Percentiles rank a stretch among this genome's conserved stretches.
These are phyloP conservation scores for Orbilia brochopaga DNA, from an alignment of 2,329 filamentous ascomycete genomes.

Conservation along the genomic window DNA sequence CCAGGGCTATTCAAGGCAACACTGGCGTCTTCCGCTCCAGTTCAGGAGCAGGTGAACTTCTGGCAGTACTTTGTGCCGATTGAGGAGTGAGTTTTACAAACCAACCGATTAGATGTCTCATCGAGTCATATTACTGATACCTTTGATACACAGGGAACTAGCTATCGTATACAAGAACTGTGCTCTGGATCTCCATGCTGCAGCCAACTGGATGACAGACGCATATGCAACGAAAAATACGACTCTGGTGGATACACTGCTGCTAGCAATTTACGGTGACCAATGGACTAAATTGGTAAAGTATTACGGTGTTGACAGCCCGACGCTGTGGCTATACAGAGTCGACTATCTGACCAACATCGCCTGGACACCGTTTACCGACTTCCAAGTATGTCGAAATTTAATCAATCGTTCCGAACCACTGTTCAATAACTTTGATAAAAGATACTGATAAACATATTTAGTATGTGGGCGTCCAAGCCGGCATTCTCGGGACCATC, in stretches of 20 bases:
- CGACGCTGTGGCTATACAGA: conserved; percentile 15
- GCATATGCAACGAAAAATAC: conserved; percentile 53
- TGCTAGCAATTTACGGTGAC: conserved; percentile 45
- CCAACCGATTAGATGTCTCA: not conserved
- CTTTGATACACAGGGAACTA: conserved; percentile 3
- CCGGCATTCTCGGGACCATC: conserved; percentile 57
- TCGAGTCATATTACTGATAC: not conserved
- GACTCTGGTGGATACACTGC: conserved; percentile 57
- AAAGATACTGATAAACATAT: too few relatives aligned
- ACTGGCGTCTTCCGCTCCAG: conserved; percentile 52
- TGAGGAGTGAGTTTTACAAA: conserved; percentile 53
- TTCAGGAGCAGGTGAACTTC: conserved; percentile 57
- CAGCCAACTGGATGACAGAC: conserved; percentile 42
- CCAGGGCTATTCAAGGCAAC: conserved; percentile 52
- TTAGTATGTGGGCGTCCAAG: conserved; percentile 58
- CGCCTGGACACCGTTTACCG: conserved; percentile 54
- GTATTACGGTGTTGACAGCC: conserved; percentile 5
- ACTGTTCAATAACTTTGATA: too few relatives aligned
- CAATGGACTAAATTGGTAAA: conserved; percentile 14
- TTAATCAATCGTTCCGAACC: too few relatives aligned
- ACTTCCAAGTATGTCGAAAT: conserved; percentile 55
- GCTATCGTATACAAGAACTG: conserved; percentile 37
- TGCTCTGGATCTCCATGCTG: conserved; percentile 44
- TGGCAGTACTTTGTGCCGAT: conserved; percentile 58
- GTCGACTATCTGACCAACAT: conserved; percentile 18